Evolutionary conservation across 495 filamentous ascomycete species (phyloP).

Genomic region (Pseudevernia furfuracea): DNA sequence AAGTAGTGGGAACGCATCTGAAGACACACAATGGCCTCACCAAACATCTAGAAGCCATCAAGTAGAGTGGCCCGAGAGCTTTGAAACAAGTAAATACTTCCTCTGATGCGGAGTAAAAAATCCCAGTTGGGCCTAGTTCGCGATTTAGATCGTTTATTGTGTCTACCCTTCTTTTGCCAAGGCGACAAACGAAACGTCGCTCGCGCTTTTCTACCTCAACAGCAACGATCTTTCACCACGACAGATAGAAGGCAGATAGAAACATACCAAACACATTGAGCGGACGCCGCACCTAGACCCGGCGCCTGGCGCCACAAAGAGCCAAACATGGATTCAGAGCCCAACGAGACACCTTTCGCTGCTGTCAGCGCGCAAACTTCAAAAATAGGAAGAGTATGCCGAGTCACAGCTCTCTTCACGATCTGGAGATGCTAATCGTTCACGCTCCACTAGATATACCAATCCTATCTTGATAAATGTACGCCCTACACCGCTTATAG

Average conservation of each 20-base stretch:
- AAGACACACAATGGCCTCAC: slow-evolving; percentile 50
- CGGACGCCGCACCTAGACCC: not conserved
- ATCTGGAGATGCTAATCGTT: slow-evolving; percentile 1
- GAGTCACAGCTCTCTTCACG: slow-evolving; percentile 16
- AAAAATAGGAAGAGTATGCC: slow-evolving; percentile 56
- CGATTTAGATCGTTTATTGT: not conserved
- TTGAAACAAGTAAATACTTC: not conserved
- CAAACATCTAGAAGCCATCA: slow-evolving; percentile 19
- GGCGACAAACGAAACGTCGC: not conserved
- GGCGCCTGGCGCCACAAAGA: slow-evolving; percentile 24
- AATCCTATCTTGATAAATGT: slow-evolving; percentile 86
- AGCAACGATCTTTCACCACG: not conserved
- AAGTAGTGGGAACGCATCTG: slow-evolving; percentile 37
- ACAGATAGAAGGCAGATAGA: not conserved
- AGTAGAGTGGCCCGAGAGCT: too few species aligned
- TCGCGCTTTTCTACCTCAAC: not conserved
- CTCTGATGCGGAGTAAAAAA: too few species aligned
- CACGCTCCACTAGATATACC: slow-evolving; percentile 63
- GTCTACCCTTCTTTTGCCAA: not conserved
- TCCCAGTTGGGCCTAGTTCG: not conserved
- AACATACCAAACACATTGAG: not conserved
- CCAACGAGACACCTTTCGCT: slow-evolving; percentile 75
- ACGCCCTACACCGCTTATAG: slow-evolving; percentile 82
- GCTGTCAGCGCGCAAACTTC: slow-evolving; percentile 80
- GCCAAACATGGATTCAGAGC: slow-evolving; percentile 66